Conservation (phyloP, 2,329 filamentous ascomycete genomes). For the Leptographium radiaticola region DNA sequence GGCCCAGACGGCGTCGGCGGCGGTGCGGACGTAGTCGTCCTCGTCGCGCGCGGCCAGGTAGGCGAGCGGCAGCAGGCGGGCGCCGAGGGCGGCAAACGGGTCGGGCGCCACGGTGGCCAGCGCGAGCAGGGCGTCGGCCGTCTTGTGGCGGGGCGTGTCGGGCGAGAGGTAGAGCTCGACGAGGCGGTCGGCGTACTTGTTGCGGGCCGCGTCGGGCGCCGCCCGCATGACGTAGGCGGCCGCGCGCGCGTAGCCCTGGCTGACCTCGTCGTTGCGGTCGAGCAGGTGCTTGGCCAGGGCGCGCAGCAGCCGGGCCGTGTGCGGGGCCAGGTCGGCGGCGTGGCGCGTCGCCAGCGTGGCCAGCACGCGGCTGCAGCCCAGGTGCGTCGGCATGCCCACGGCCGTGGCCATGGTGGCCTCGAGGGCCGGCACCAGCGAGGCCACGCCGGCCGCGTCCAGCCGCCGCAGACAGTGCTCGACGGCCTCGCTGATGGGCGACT, state of each 20-base stretch:
- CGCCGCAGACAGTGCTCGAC: conserved; percentile 81
- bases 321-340: conserved; percentile 58
- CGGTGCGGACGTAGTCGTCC: conserved; percentile 63
- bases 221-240: conserved; percentile 70
- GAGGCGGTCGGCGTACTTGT: conserved; percentile 37
- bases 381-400: conserved; percentile 85
- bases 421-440: conserved; percentile 55
- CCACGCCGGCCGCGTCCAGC: conserved; percentile 67
- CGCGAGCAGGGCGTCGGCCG: conserved; percentile 71
- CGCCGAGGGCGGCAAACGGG: conserved; percentile 66
- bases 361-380: conserved; percentile 76
- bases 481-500: conserved; percentile 82
- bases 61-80: conserved; percentile 68
- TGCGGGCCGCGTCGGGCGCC: conserved; percentile 33
- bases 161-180: conserved; percentile 74
- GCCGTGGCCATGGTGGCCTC: conserved; percentile 72
- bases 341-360: conserved; percentile 76
- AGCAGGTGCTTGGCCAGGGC: conserved; percentile 69
- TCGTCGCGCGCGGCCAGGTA: conserved; percentile 81
- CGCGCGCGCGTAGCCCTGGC: conserved; percentile 73
- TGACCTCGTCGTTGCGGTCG: conserved; percentile 89
- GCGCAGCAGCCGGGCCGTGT: conserved; percentile 64
- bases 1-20: conserved; percentile 77
- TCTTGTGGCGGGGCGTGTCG: conserved; percentile 59
- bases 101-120: conserved; percentile 82